phyloP scores from a whole-genome alignment of 257 asterid genomes.

The Nyctanthes arbortristis region DNA sequence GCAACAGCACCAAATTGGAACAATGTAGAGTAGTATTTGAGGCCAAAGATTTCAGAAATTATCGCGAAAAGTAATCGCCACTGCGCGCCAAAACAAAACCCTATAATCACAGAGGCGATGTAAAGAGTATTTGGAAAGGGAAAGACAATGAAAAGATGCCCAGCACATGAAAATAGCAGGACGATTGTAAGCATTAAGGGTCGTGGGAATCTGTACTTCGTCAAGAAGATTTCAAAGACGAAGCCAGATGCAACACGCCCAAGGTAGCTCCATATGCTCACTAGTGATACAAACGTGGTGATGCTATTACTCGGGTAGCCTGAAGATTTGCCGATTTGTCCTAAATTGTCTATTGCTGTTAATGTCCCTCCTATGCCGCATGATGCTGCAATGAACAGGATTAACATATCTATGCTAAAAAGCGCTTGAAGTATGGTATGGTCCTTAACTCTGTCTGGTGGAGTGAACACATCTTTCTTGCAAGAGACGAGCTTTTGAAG shows the following conservation, averaged over 20 bases:
- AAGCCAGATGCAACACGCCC: slow-evolving; percentile 52
- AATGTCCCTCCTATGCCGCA: slow-evolving; percentile 58
- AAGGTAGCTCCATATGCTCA: slow-evolving; percentile 62
- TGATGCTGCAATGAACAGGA: slow-evolving; percentile 36
- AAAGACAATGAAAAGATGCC: slow-evolving; percentile 57
- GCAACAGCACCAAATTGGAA: slow-evolving; percentile 36
- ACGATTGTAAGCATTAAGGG: slow-evolving; percentile 44
- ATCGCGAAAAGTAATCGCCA: slow-evolving; percentile 55
- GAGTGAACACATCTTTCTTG: slow-evolving; percentile 27
- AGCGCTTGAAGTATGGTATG: slow-evolving; percentile 53
- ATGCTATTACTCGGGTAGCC: slow-evolving; percentile 47
- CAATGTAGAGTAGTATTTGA: slow-evolving; percentile 45
- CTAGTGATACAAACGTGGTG: slow-evolving; percentile 52
- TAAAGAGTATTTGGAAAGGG: slow-evolving; percentile 46
- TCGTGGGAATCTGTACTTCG: slow-evolving; percentile 49
- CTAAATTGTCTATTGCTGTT: slow-evolving; percentile 57
- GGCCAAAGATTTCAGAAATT: slow-evolving; percentile 52
- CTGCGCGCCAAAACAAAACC: slow-evolving; percentile 62
- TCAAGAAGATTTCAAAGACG: slow-evolving; percentile 42
- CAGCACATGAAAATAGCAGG: slow-evolving; percentile 43
- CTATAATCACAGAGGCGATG: slow-evolving; percentile 37
- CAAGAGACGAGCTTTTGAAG: slow-evolving; percentile 19
- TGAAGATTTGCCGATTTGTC: slow-evolving; percentile 53
- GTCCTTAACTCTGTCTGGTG: slow-evolving; percentile 51
- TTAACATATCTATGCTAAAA: slow-evolving; percentile 50